Evolutionary conservation across 352 stramenopile genomes (phyloP), one percentile per base, ranked within the genome.

Genomic region (Aphanomyces euteiches): DNA sequence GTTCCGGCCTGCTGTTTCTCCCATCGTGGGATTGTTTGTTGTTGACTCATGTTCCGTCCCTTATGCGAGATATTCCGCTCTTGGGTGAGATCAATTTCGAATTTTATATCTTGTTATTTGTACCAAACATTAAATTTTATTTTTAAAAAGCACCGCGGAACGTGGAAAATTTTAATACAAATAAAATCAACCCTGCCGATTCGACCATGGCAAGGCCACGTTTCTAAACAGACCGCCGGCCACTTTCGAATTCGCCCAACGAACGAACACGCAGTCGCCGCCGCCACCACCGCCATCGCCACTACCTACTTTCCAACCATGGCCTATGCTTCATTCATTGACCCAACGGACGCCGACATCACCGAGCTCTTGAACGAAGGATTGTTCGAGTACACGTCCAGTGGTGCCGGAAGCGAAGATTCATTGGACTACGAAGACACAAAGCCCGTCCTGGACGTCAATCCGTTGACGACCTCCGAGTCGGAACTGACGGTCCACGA

Each of bases 381-480:
- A 28, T n/a, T 61, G 28, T 61, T 61, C 54, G 54, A 61, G 54
- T 61, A 61, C 54, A 61, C 54, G 15, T 61, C 54, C 28, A 61
- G 54, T 37, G 54, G 54, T 37, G 54, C 54, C 54, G 54, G 54
- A 12, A 61, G 54, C 54, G 54, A 61, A 61, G 54, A 61, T 37
- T 61, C 54, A 37, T 45, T 61, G 54, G 54, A 61, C 54, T 43
- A 61, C 5, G 54, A 61, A 17, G n/a, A 40, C 54, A 10, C 13
- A 12, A 50, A n/a, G 43, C 10, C 10, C 10, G 10, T n/a, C 1
- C 43, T 50, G 10, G 17, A n/a, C 43, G 17, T n/a, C 43, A 50
- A 67, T 15, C 15, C 28, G 36, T n/a, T 50, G 10, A 1, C 36
- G 47, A 54, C 28, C 28, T 41, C 60, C n/a, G 17, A 37, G 28